Percentiles rank a stretch among this genome's conserved stretches.
phyloP scores from a whole-genome alignment of 2,329 filamentous ascomycete species.

The Monosporascus sp. region DNA sequence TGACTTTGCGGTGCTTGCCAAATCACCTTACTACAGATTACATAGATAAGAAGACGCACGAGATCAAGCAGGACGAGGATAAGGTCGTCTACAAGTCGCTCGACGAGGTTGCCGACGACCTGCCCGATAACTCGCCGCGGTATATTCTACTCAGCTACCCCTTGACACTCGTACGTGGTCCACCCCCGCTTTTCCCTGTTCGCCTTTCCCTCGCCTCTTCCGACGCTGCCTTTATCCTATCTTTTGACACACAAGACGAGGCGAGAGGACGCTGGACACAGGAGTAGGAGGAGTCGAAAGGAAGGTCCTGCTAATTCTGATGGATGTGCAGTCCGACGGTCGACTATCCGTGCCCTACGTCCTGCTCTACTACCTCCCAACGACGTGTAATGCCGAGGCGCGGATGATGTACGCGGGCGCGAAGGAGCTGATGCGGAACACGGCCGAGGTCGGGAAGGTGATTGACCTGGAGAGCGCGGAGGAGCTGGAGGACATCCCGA shows the following conservation, averaged over 20 bases:
- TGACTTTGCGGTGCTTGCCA: conserved; percentile 2
- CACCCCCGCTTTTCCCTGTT: background rate
- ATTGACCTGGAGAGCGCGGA: conserved; percentile 79
- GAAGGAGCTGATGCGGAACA: conserved; percentile 92
- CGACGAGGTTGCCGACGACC: conserved; percentile 75
- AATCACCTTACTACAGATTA: conserved; percentile 52
- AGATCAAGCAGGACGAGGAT: conserved; percentile 79
- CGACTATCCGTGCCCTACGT: conserved; percentile 88
- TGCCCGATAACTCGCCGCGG: conserved; percentile 86
- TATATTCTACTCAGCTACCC: conserved; percentile 91
- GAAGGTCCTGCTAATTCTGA: too few species aligned
- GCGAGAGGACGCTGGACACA: too few species aligned
- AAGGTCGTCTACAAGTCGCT: conserved; percentile 74
- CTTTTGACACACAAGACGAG: background rate
- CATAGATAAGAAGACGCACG: conserved; percentile 85
- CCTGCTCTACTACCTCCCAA: conserved; percentile 88
- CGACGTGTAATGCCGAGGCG: conserved; percentile 79
- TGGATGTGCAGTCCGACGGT: conserved; percentile 61
- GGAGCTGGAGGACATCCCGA: conserved; percentile 76
- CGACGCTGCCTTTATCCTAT: background rate
- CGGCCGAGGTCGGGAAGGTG: conserved; percentile 80
- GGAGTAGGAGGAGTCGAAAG: too few species aligned
- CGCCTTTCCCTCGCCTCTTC: background rate
- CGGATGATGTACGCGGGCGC: conserved; percentile 95
- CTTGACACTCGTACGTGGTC: conserved; percentile 64